Base-by-base conservation (phyloP, 768 basidiomycete species). In the Russula vinacea region DNA sequence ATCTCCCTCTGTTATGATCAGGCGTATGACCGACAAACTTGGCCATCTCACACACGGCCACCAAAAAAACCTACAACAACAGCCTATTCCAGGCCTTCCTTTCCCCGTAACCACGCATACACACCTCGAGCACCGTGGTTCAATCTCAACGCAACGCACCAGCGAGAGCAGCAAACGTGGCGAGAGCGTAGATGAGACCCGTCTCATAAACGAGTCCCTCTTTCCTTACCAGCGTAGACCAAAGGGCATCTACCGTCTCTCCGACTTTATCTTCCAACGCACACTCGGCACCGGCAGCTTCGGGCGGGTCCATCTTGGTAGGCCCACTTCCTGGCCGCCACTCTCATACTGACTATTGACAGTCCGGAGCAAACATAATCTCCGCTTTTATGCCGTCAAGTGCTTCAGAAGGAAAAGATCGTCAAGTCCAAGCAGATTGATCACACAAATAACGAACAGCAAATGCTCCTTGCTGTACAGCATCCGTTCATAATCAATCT, bases 401-500 rank as follows among this genome's bases (percentile, higher is more conserved):
- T 98, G 9, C 78, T 98, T 67, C 89, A 83, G 78, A 98, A 98
- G 74, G 93, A 95, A 66, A 89, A 92, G 73, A 90, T 98, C 59
- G 91, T 92, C 60, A 84, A 83, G 69, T 84, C 92, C 76, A 97
- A 98, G 78, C 97, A 99, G 74, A 86, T 98, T 56, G 93, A 98
- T 72, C 97, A 99, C 71, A 98, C 97, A 50, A 97, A 95, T 74
- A 94, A 91, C 70, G 97, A 99, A 75, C 88, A 93, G 70, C 79
- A 79, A 55, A 94, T 98, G 76, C 84, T 99, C 42, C 84, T 87
- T 54, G 81, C 82, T 26, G 88, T 97, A 5, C 86, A 92, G 62
- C 93, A 98, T 74, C 89, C 94, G 2, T 93, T 98, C 76, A 91
- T 98, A 70, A 86, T 98, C 78, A 98, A 95, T 73, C 84, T 98